Evolutionary conservation across 1,284 basidiomycete genomes (phyloP).

Genomic region (Pseudomicrostroma phylloplanum): DNA sequence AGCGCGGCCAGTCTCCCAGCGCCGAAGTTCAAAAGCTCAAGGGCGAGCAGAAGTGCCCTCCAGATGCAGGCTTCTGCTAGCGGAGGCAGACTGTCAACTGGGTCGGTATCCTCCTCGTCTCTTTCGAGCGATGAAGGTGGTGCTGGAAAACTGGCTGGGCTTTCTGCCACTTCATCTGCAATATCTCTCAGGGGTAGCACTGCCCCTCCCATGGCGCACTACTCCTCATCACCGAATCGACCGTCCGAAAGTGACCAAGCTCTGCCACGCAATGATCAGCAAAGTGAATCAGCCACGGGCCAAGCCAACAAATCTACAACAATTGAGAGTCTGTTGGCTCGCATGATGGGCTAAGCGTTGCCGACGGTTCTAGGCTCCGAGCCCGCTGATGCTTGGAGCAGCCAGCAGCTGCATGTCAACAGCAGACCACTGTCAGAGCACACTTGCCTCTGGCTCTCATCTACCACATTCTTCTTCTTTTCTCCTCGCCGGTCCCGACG

Average conservation of each 20-base stretch:
- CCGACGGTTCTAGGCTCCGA: no score
- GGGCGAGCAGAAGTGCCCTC: constrained; percentile 2
- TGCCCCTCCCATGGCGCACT: not conserved
- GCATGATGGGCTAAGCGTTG: not conserved
- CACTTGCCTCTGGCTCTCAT: no score
- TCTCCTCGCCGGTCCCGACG: no score
- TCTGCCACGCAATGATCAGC: not conserved
- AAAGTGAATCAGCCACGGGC: not conserved
- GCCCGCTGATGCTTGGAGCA: no score
- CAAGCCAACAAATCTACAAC: not conserved
- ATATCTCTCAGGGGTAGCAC: not conserved
- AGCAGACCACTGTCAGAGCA: no score
- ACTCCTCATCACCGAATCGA: not conserved
- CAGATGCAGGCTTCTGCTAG: not conserved
- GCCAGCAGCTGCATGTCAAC: no score
- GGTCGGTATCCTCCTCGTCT: not conserved
- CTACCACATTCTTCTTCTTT: no score
- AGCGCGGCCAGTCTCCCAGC: constrained; percentile 39
- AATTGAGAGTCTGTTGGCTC: constrained; percentile 5
- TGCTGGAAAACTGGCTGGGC: not conserved
- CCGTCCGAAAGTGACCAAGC: not conserved
- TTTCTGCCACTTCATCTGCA: not conserved
- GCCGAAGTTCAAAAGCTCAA: constrained; percentile 31
- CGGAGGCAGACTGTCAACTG: not conserved
- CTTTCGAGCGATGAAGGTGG: not conserved